These are phyloP conservation scores for Climacium dendroides DNA, from an alignment of 225 moss, liverwort and hornwort genomes.

Conservation along the genomic window DNA sequence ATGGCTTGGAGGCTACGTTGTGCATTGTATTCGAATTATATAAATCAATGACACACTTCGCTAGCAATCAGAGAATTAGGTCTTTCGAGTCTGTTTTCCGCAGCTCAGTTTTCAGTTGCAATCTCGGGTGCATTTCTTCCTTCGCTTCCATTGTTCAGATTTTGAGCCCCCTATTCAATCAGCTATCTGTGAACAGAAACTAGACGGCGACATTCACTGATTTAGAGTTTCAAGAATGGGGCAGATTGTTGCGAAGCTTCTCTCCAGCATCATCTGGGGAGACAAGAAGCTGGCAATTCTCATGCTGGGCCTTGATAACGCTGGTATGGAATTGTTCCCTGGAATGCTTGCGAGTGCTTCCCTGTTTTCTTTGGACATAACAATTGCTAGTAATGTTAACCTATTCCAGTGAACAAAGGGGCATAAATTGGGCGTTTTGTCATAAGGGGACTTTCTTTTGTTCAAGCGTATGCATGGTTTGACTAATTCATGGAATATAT, in stretches of 20 bases:
- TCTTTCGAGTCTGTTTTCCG: neutral
- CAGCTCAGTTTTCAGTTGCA: neutral
- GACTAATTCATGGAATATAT: neutral
- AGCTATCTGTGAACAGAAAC: too few species aligned
- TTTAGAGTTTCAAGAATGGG: neutral
- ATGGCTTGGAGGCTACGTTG: slow-evolving; percentile 6
- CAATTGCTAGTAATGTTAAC: neutral
- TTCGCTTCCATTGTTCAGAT: neutral
- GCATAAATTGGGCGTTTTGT: neutral
- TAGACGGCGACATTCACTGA: neutral
- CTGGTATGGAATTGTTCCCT: neutral
- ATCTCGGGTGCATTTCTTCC: neutral
- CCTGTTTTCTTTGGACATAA: neutral
- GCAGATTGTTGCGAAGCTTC: neutral
- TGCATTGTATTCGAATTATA: neutral
- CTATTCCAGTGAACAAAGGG: neutral
- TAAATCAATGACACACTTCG: neutral
- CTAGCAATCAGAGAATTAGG: neutral
- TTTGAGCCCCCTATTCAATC: neutral
- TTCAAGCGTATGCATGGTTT: neutral
- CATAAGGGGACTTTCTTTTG: too few species aligned
- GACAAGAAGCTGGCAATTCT: neutral
- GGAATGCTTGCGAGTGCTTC: neutral
- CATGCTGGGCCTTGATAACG: slow-evolving; percentile 7
- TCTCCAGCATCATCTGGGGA: neutral